Evolutionary conservation across 2,329 filamentous ascomycete genomes (phyloP).

Genomic region (Pestalotiopsis sp.): DNA sequence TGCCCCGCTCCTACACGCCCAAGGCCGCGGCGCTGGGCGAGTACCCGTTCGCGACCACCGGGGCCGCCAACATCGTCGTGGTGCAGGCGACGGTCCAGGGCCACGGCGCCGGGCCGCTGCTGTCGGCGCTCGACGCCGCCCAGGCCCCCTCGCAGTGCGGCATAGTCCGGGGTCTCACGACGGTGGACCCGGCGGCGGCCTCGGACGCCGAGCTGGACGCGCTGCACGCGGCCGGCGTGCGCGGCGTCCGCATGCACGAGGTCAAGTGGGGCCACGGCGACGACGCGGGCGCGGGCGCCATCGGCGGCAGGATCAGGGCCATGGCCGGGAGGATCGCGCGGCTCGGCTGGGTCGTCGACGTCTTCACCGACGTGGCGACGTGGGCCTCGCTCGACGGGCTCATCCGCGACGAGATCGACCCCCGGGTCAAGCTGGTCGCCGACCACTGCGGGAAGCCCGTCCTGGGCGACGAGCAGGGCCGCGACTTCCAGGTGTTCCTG

Average conservation of each 20-base stretch:
- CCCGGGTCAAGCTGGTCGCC: constrained; percentile 4
- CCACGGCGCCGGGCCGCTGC: neutral
- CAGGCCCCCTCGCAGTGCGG: neutral
- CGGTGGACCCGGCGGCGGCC: neutral
- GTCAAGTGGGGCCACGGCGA: constrained; percentile 8
- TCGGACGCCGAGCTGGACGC: constrained; percentile 7
- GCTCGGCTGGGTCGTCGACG: constrained; percentile 5
- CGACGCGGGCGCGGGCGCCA: neutral
- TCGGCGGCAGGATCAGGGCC: neutral
- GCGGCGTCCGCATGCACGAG: constrained; percentile 6
- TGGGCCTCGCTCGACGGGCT: constrained; percentile 3
- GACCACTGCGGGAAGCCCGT: neutral
- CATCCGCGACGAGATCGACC: neutral
- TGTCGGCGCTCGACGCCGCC: neutral
- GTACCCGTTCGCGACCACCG: neutral
- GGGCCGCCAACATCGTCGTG: neutral
- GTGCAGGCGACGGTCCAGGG: constrained; percentile 1
- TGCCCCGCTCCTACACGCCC: constrained; percentile 5
- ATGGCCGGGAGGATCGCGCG: neutral
- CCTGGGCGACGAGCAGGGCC: neutral
- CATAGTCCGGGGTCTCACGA: neutral
- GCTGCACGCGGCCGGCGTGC: neutral
- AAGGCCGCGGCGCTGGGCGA: neutral
- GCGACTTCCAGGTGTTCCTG: neutral
- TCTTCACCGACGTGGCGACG: constrained; percentile 1